Percentiles rank a stretch among this genome's conserved stretches.
Conservation (phyloP, 164 flowering plant genomes). For the Piper longum region DNA sequence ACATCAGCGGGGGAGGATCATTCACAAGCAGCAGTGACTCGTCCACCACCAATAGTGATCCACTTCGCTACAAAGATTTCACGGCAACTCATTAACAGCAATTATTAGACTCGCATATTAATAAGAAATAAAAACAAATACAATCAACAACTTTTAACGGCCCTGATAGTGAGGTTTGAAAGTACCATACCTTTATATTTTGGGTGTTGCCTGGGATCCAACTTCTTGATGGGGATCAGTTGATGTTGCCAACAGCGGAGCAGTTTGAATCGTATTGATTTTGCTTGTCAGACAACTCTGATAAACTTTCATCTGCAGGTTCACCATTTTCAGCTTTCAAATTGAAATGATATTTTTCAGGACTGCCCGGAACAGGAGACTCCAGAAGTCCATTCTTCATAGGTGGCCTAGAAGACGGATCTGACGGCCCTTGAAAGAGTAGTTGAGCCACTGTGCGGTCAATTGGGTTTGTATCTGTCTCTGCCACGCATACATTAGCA, state of each 20-base stretch:
- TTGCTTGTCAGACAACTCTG: constrained; percentile 16
- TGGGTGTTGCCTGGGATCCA: constrained; percentile 17
- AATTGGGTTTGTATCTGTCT: constrained; percentile 74
- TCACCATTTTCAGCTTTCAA: constrained; percentile 9
- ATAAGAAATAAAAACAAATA: too few relatives aligned
- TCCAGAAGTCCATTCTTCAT: constrained; percentile 19
- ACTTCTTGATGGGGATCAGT: constrained; percentile 13
- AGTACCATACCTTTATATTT: constrained; percentile 13
- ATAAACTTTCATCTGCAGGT: constrained; percentile 11
- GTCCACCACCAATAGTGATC: constrained; percentile 7
- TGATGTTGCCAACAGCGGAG: not conserved
- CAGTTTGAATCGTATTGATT: constrained; percentile 15
- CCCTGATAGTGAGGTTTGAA: constrained; percentile 19
- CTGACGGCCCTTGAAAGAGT: constrained; percentile 60
- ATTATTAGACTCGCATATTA: constrained; percentile 9
- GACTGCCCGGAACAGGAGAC: constrained; percentile 27
- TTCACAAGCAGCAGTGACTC: too few relatives aligned
- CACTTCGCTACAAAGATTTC: constrained; percentile 24
- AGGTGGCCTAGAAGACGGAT: constrained; percentile 20
- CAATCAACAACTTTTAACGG: too few relatives aligned
- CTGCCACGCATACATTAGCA: constrained; percentile 25
- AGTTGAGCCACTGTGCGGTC: constrained; percentile 78
- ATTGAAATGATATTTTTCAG: constrained; percentile 10
- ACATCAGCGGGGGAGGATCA: too few relatives aligned
- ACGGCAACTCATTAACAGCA: constrained; percentile 27